Evolutionary conservation across 306 rosid genomes (phyloP), one percentile per base, ranked within the genome.

Genomic region (Vigna hirtella): DNA sequence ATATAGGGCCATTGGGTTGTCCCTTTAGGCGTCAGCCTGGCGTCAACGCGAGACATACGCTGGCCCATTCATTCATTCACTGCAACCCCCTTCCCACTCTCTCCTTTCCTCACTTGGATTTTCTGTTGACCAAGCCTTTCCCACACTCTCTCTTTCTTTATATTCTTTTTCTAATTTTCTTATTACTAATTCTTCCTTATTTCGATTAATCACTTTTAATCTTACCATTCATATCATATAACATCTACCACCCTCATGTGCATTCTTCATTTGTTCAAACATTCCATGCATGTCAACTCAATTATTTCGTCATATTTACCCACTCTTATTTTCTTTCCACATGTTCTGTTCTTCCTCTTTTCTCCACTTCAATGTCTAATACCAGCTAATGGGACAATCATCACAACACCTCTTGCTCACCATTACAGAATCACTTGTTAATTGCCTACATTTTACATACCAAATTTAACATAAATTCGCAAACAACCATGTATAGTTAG

Each of bases 31-130:
- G 89, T 83, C 86, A 75, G 49, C 63, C 48, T 79, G 79, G 56
- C 67, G 91, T 91, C 97, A 87, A 91, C 80, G 78, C 93, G 88
- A 87, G 6, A 52, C 5, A 57, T 11, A 42, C 52, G 93, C 26
- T 30, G 4, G 9, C 47, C 89, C 97, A n/a, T 50, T 4, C 68
- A 50, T 70, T 15, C 63, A 30, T 26, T 26, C 57, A 55, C 66
- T 51, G 28, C 28, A 26, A 26, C 28, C 2, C 28, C 28, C 26
- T 24, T 24, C 26, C 26, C 26, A 24, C 26, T 24, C 26, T 24
- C 9, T 79, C 77, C 57, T 26, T 6, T 56, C 47, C 17, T 18
- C 10, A 52, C 24, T 73, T 83, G 74, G 87, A 83, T 71, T 70
- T 80, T 76, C 6, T 10, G 79, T 84, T 80, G 82, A 78, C 79